Base-by-base conservation (phyloP, 2,329 filamentous ascomycete species). In the Paecilomyces sp. region DNA sequence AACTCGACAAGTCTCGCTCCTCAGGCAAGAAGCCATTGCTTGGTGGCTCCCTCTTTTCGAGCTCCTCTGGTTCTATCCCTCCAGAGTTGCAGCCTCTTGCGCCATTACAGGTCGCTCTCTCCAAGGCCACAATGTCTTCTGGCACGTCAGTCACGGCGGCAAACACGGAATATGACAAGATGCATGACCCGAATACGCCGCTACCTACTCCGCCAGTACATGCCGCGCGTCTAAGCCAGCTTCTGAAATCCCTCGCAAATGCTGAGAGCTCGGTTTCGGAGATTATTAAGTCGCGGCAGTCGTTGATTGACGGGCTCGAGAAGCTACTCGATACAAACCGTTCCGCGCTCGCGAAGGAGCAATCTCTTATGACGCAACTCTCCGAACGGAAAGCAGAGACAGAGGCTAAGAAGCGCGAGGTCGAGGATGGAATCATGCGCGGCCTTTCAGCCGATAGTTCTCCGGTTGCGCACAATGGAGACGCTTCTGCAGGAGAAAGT, bases 261-360 rank as follows among this genome's bases (percentile, higher is more conserved):
- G 94, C 94, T 3, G 92, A 99, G 75, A 90, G 86, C 58, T 92
- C 93, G 0, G 89, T 97, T 1, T 88, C 90, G 1, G 91, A 96
- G 68, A 91, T 89, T 65, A 91, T 99, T 71, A 92, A 93, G 71
- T 91, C 92, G 1, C 87, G 94, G 13, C 85, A 86, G 64, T 84
- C 85, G 9, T 82, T 99, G 30, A 87, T 97, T 41, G 82, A 84
- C 30, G 91, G 88, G 0, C 80, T 99, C 4, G 91, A 97, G 75
- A 91, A 89, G 70, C 80, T 97, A 12, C 81, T 97, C 0, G 85
- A 88, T 58, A 83, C 84, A 28, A 92, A 93, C 73, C 87, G 87
- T 56, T 77, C 81, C 2, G 87, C 88, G 36, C 78, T 97, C 3
- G 81, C 83, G 1, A 81, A 82, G 15, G 93, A 99, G 60, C 85